Conservation (phyloP, 176 grass and related monocot species). For the Zea mays region Zm-B73-REFERENCE-NAM-5.0 NC_050097.1:25318001-25318500, state of each 20-base stretch:
- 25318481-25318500: too few relatives aligned
- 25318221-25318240: not conserved
- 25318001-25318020: not conserved
- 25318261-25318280: too few relatives aligned
- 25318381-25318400: too few relatives aligned
- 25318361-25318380: too few relatives aligned
- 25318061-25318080: too few relatives aligned
- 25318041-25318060: too few relatives aligned
- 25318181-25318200: not conserved
- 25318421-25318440: too few relatives aligned
- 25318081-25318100: not conserved
- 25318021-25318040: not conserved
- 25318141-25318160: not conserved
- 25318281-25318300: too few relatives aligned
- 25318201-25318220: not conserved
- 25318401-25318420: too few relatives aligned
- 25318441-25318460: too few relatives aligned
- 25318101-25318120: not conserved
- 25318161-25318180: not conserved
- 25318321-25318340: not conserved
- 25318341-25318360: not conserved
- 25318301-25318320: not conserved
- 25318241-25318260: too few relatives aligned
- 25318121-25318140: constrained; percentile 7
- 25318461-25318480: too few relatives aligned